Evolutionary conservation across 768 basidiomycete genomes (phyloP).

Genomic region (Collybia nuda): DNA sequence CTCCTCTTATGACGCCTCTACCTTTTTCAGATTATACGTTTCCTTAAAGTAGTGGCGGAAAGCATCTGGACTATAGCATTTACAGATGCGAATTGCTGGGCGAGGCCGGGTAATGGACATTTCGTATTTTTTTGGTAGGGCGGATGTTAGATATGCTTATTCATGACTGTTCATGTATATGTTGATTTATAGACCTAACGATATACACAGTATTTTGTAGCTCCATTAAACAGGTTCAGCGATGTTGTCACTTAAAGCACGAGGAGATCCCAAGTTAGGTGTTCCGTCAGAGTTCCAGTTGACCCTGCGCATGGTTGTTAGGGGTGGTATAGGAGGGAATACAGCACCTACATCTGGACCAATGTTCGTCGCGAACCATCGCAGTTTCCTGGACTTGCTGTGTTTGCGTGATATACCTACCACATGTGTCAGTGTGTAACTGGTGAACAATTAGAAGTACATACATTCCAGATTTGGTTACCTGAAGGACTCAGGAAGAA

Average conservation of each 20-base stretch:
- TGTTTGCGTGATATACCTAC: constrained; percentile 23
- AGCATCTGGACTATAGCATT: no score
- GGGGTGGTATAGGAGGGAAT: background rate
- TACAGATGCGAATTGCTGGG: no score
- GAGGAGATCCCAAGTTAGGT: constrained; percentile 17
- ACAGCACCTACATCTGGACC: constrained; percentile 19
- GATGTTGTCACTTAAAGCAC: constrained; percentile 12
- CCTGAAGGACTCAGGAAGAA: constrained; percentile 30
- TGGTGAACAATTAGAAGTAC: background rate
- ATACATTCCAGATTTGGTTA: constrained; percentile 22
- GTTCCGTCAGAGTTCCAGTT: constrained; percentile 22
- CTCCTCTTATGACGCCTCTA: no score
- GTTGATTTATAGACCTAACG: background rate
- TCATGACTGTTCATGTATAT: background rate
- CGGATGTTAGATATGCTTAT: constrained; percentile 11
- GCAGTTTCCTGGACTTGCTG: constrained; percentile 20
- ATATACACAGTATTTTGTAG: no score
- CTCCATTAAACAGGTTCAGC: constrained; percentile 16
- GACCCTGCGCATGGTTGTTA: constrained; percentile 8
- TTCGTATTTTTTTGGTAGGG: no score
- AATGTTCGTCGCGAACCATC: constrained; percentile 24
- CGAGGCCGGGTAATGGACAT: no score
- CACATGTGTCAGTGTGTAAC: background rate
- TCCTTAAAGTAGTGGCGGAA: no score
- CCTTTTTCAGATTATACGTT: no score